These are phyloP conservation scores for Nidularia pulvinata DNA, from an alignment of 768 basidiomycete genomes.

Conservation along the genomic window DNA sequence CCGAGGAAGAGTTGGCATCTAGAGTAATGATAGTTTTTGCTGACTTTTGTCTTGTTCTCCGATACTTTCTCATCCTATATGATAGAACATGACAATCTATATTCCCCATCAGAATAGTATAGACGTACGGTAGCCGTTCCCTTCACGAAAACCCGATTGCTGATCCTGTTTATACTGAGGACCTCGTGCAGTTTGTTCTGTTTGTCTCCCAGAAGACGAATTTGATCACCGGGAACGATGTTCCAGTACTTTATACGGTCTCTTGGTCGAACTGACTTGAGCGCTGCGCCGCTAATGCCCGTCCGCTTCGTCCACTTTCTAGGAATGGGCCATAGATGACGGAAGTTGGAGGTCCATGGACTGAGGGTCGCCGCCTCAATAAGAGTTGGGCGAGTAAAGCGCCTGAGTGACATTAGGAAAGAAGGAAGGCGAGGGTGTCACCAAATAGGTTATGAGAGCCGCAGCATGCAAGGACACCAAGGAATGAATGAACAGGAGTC, in stretches of 20 bases:
- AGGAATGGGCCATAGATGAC: conserved; percentile 65
- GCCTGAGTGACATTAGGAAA: conserved; percentile 23
- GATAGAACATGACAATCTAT: not conserved
- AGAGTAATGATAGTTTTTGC: conserved; percentile 71
- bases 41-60: conserved; percentile 27
- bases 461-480: too few species aligned
- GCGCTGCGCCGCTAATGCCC: conserved; percentile 38
- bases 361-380: conserved; percentile 45
- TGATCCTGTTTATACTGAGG: conserved; percentile 68
- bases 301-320: conserved; percentile 46
- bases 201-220: conserved; percentile 69
- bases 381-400: conserved; percentile 32
- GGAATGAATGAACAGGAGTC: too few species aligned
- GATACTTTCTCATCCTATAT: conserved; percentile 15
- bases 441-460: too few species aligned
- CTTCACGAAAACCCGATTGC: conserved; percentile 64
- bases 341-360: conserved; percentile 66
- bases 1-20: conserved; percentile 80
- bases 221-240: conserved; percentile 81
- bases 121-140: conserved; percentile 33
- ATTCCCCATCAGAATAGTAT: not conserved
- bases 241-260: conserved; percentile 89
- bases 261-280: conserved; percentile 58
- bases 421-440: not conserved
- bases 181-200: conserved; percentile 66